Evolutionary conservation across 345 rosid genomes (phyloP).

Genomic region (Lepidium sativum): DNA sequence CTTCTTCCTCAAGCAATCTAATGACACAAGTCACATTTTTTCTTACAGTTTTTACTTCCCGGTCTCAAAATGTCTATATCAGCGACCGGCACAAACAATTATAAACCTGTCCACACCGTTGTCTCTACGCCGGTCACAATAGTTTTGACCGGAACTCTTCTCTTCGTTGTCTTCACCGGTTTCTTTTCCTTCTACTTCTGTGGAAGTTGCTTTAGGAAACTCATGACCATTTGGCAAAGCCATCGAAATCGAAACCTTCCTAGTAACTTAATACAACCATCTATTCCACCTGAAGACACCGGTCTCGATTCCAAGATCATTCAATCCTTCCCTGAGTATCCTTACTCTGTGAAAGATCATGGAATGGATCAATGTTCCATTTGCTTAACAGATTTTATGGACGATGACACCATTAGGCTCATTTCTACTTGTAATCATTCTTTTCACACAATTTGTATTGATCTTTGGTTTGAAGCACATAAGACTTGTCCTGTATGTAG

Average conservation of each 20-base stretch:
- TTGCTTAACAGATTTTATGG: conserved; percentile 59
- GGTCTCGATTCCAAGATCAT: conserved; percentile 63
- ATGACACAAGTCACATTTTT: conserved; percentile 8
- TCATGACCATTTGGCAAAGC: conserved; percentile 26
- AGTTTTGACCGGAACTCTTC: conserved; percentile 45
- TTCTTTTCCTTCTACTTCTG: conserved; percentile 53
- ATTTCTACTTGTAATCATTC: conserved; percentile 67
- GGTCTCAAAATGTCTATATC: conserved; percentile 26
- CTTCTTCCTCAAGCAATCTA: conserved; percentile 14
- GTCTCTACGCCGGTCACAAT: too few species aligned
- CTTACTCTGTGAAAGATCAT: conserved; percentile 40
- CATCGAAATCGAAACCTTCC: conserved; percentile 35
- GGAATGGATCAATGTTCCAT: conserved; percentile 43
- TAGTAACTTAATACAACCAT: conserved; percentile 4
- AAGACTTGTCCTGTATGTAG: conserved; percentile 87
- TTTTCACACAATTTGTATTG: conserved; percentile 76
- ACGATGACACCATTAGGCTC: conserved; percentile 58
- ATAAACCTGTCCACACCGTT: conserved; percentile 8
- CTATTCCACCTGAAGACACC: neutral
- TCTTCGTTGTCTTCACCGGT: conserved; percentile 46
- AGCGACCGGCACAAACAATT: neutral
- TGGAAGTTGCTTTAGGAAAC: conserved; percentile 38
- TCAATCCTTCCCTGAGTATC: conserved; percentile 51
- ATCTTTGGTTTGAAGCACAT: conserved; percentile 73
- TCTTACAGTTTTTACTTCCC: neutral